Conservation (phyloP, 768 basidiomycete species). For the Mycena crocata region DNA sequence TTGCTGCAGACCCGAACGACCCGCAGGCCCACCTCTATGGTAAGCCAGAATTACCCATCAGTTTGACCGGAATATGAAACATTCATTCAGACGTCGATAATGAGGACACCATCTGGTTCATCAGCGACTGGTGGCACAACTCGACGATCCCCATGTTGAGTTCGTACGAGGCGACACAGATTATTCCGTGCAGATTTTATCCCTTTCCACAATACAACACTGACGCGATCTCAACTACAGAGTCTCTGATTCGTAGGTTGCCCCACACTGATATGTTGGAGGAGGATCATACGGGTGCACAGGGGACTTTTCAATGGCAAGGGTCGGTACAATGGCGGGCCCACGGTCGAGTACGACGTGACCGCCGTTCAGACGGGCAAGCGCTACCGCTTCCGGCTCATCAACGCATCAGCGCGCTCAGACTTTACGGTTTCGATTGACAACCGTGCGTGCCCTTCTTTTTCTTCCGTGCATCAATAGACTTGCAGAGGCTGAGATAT, state of each 20-base stretch:
- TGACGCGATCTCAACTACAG: neutral
- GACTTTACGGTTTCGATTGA: conserved; percentile 47
- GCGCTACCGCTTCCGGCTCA: conserved; percentile 56
- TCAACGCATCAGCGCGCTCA: conserved; percentile 48
- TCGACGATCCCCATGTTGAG: neutral
- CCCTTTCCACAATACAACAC: conserved; percentile 12
- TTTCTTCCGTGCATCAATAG: neutral
- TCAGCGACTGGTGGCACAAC: conserved; percentile 45
- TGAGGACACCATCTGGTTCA: conserved; percentile 43
- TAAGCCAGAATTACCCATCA: neutral
- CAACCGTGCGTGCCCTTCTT: conserved; percentile 16
- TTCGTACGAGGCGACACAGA: neutral
- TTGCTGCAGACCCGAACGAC: neutral
- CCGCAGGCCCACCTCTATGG: neutral
- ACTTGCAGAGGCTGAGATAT: no score
- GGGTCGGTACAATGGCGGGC: conserved; percentile 49
- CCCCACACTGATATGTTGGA: no score
- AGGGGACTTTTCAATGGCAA: conserved; percentile 54
- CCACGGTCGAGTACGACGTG: conserved; percentile 41
- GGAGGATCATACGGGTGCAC: conserved; percentile 2
- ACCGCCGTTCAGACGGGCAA: conserved; percentile 42
- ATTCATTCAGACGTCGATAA: conserved; percentile 31
- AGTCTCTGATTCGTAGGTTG: neutral
- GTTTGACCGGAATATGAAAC: neutral
- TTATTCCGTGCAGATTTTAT: neutral